Evolutionary conservation across 495 filamentous ascomycete genomes (phyloP).

Genomic region (Podospora conica): DNA sequence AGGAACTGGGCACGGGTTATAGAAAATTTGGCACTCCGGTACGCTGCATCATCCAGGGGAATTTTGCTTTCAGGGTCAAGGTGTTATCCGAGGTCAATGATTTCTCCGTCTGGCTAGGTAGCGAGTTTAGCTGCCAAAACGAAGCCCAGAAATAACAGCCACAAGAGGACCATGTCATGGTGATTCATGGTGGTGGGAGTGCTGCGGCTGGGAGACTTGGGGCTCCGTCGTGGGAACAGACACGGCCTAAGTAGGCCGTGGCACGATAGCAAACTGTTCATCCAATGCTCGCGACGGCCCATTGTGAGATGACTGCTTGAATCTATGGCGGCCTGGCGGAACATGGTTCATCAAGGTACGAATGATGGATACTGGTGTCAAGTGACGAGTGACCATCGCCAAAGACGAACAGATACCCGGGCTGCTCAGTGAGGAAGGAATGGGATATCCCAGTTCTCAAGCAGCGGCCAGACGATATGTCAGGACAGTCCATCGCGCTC

Average conservation of each 20-base stretch:
- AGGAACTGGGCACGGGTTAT: conserved; percentile 31
- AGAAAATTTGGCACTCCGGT: conserved; percentile 31
- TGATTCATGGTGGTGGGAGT: neutral
- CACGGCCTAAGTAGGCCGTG: neutral
- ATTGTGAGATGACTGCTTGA: neutral
- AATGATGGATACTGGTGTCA: neutral
- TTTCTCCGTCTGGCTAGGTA: conserved; percentile 32
- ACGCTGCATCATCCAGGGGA: conserved; percentile 34
- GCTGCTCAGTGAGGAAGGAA: neutral
- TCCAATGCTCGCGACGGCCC: neutral
- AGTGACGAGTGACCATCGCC: neutral
- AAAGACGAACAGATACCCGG: neutral
- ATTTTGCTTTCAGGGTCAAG: conserved; percentile 32
- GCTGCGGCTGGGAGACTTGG: neutral
- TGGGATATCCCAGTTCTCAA: neutral
- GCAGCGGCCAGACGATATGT: neutral
- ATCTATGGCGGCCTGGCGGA: neutral
- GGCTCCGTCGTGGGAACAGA: neutral
- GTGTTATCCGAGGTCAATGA: conserved; percentile 33
- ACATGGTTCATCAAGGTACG: neutral
- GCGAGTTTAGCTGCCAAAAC: conserved; percentile 31
- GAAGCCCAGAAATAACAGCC: conserved; percentile 28
- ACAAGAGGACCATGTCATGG: conserved; percentile 8
- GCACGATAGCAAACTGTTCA: neutral
- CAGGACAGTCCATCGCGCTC: neutral